Evolutionary conservation across 2,329 filamentous ascomycete genomes (phyloP), one percentile per base, ranked within the genome.

Genomic region (Exophiala aquamarina): DNA sequence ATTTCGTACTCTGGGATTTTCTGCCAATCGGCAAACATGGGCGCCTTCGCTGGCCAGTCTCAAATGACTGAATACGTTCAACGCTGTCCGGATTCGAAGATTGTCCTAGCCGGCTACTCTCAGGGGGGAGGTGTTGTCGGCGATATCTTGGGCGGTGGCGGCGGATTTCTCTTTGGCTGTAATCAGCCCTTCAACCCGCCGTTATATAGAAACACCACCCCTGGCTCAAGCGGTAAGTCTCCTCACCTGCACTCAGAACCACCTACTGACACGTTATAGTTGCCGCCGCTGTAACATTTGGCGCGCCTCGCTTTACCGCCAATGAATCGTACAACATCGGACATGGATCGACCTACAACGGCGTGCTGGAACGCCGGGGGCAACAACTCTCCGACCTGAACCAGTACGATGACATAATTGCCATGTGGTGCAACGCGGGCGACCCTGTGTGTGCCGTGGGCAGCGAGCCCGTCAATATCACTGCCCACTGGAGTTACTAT

Each of bases 51-150:
- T 14, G 52, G 49, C 5, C 36, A 38, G 23, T 14, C 35, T 18
- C 44, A 55, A 28, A 35, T 55, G 52, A 37, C 33, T 8, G 34
- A 18, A 4, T 52, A 52, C 18, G 29, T 26, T 15, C 4, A 49
- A 20, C 35, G 43, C 5, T 66, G 63, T 34, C 62, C 62, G 11
- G 33, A 52, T 28, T 54, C 62, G 14, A 59, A 60, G 44, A 50
- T 66, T 11, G 60, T 64, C 6, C 42, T 66, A 20, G 11, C 60
- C 21, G 63, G 63, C 9, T 66, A 65, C 48, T 64, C 61, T 10
- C 63, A 66, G 46, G 63, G 63, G 2, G 63, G 58, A 2, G 56
- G 61, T 39, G 50, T 65, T 18, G 55, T 64, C 37, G 59, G 59
- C 2, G 63, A 66, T 50, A 54, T 57, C 11, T 40, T 66, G 35